phyloP scores from a whole-genome alignment of 495 filamentous ascomycete genomes.

The Aspergillus bridgeri region DNA sequence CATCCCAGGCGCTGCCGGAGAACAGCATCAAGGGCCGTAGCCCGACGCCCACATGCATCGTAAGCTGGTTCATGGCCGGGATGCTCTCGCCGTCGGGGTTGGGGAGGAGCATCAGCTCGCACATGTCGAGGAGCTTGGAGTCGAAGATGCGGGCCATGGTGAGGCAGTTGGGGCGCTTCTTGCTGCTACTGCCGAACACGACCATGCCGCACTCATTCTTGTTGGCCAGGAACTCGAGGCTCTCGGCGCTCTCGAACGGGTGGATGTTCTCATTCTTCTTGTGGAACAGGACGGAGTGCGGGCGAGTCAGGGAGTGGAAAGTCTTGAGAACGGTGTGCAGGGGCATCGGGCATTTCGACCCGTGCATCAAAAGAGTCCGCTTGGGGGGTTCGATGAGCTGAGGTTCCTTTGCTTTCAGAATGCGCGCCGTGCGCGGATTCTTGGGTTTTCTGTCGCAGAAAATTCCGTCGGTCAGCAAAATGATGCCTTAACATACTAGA shows the following conservation, averaged over 20 bases:
- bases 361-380: slow-evolving; percentile 78
- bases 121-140: slow-evolving; percentile 86
- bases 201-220: slow-evolving; percentile 89
- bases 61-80: slow-evolving; percentile 75
- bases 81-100: slow-evolving; percentile 58
- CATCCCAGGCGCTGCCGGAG: slow-evolving; percentile 80
- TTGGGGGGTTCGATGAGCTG: slow-evolving; percentile 86
- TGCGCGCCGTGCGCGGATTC: slow-evolving; percentile 90
- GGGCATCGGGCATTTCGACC: slow-evolving; percentile 73
- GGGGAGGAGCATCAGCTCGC: slow-evolving; percentile 78
- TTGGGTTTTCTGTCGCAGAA: slow-evolving; percentile 68
- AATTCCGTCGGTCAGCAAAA: slow-evolving; percentile 13
- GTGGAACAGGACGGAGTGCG: slow-evolving; percentile 77
- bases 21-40: slow-evolving; percentile 82
- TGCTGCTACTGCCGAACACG: slow-evolving; percentile 76
- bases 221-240: slow-evolving; percentile 85
- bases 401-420: slow-evolving; percentile 85
- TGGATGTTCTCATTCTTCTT: slow-evolving; percentile 89
- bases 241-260: slow-evolving; percentile 86
- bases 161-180: slow-evolving; percentile 89
- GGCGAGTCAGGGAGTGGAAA: slow-evolving; percentile 75
- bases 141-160: slow-evolving; percentile 81
- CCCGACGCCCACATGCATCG: slow-evolving; percentile 70
- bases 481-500: not conserved
- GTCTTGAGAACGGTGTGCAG: slow-evolving; percentile 78